phyloP scores from a whole-genome alignment of 2,329 filamentous ascomycete species.

The Colletotrichum tamarilloi region DNA sequence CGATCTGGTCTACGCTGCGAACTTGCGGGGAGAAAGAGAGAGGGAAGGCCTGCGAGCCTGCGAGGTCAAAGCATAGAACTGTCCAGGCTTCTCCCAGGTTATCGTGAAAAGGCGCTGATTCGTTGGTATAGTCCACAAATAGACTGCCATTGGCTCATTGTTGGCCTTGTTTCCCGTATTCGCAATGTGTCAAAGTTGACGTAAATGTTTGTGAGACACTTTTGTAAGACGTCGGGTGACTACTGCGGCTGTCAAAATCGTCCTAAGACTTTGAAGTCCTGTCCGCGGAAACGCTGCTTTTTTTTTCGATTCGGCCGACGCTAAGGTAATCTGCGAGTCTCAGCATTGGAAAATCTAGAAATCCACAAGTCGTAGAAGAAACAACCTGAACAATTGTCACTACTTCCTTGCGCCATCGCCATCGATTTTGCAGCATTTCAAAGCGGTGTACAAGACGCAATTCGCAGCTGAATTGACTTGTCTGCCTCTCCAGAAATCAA shows the following conservation, averaged over 20 bases:
- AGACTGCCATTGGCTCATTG: not conserved
- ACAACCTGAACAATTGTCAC: not conserved
- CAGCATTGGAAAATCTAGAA: not conserved
- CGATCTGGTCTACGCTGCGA: not conserved
- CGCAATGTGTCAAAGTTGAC: not conserved
- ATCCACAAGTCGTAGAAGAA: not conserved
- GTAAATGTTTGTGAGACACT: not conserved
- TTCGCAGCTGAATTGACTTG: not conserved
- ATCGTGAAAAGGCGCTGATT: not conserved
- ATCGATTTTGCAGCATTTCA: not conserved
- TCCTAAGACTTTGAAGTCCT: not conserved
- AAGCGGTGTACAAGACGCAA: not conserved
- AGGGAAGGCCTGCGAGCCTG: not conserved
- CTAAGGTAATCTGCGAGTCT: not conserved
- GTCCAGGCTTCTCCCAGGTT: not conserved
- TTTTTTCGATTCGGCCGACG: not conserved
- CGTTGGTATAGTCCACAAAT: not conserved
- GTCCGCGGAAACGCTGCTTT: not conserved
- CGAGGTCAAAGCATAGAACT: not conserved
- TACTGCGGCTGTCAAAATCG: not conserved
- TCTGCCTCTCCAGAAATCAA: not conserved
- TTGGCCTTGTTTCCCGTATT: not conserved
- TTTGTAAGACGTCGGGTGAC: not conserved
- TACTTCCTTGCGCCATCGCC: not conserved
- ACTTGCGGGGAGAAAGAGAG: not conserved